A percentile compares a stretch with the other conserved stretches of the same genome.
These are phyloP conservation scores for Gorgonomyces haynaldii DNA, from an alignment of 192 early-diverging fungal species.

Conservation along the genomic window DNA sequence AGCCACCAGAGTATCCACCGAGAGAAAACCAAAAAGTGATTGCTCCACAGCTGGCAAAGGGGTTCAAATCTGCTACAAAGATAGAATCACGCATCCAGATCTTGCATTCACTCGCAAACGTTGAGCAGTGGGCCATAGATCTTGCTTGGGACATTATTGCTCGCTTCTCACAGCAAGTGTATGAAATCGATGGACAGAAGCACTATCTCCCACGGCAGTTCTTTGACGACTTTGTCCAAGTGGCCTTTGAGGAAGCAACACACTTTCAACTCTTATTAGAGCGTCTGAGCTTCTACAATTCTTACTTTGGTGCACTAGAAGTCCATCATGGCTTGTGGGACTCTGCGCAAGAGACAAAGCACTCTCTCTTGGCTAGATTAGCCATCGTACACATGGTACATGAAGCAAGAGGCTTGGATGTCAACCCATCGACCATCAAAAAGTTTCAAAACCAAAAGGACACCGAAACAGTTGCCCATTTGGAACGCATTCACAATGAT, in stretches of 20 bases:
- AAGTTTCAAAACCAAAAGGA: conserved; percentile 48
- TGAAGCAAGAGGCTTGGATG: conserved; percentile 57
- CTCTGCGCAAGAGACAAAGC: conserved; percentile 43
- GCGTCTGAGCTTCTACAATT: conserved; percentile 35
- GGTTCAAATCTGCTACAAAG: conserved; percentile 40
- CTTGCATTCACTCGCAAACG: conserved; percentile 48
- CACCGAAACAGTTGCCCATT: conserved; percentile 32
- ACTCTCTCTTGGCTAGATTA: conserved; percentile 34
- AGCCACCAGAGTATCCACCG: conserved; percentile 29
- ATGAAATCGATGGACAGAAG: not conserved
- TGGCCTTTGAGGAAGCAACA: conserved; percentile 54
- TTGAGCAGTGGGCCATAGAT: conserved; percentile 66
- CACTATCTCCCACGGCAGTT: conserved; percentile 17
- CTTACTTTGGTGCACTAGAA: conserved; percentile 40
- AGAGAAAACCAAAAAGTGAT: conserved; percentile 32
- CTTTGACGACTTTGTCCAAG: conserved; percentile 38
- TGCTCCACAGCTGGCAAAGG: conserved; percentile 22
- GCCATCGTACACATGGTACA: conserved; percentile 60
- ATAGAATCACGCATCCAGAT: conserved; percentile 44
- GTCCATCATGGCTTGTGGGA: conserved; percentile 57
- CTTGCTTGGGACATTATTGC: conserved; percentile 55
- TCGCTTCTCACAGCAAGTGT: conserved; percentile 25
- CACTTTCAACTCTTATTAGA: conserved; percentile 44
- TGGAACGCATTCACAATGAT: conserved; percentile 44
- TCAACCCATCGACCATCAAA: conserved; percentile 51